A percentile compares a stretch with the other conserved stretches of the same genome.
phyloP scores from a whole-genome alignment of 768 basidiomycete genomes.

The Cantharellus cinnabarinus region DNA sequence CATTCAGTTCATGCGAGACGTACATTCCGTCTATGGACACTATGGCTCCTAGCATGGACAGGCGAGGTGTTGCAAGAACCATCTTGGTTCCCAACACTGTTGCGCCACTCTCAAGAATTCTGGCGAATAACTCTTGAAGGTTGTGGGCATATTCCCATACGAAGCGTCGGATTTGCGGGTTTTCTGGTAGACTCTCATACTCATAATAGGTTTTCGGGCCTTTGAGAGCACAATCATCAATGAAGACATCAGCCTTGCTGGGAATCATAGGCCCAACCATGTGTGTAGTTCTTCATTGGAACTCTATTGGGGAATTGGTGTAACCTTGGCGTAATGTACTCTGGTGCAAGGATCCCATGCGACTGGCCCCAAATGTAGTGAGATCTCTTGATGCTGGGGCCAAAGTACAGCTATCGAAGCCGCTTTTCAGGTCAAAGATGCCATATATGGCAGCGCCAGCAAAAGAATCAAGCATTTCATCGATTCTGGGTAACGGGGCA shows the following conservation, averaged over 20 bases:
- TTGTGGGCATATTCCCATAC: conserved; percentile 9
- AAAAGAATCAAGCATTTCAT: not conserved
- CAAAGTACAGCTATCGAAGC: too few species aligned
- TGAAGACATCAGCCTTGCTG: too few species aligned
- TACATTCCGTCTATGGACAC: conserved; percentile 16
- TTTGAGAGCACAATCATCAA: conserved; percentile 9
- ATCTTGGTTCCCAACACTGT: conserved; percentile 8
- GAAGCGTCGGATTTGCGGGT: conserved; percentile 15
- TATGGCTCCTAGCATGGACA: conserved; percentile 9
- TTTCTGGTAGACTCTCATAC: conserved; percentile 19
- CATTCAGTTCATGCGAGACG: conserved; percentile 11
- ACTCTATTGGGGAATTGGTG: conserved; percentile 23
- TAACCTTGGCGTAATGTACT: conserved; percentile 12
- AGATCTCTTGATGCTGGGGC: not conserved
- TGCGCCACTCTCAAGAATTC: conserved; percentile 19
- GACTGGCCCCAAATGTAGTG: conserved; percentile 13
- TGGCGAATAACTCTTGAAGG: conserved; percentile 16
- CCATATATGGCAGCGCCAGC: not conserved
- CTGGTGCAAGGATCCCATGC: conserved; percentile 10
- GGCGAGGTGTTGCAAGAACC: conserved; percentile 17
- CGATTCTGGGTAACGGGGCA: not conserved
- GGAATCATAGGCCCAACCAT: too few species aligned
- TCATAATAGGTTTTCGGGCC: conserved; percentile 18
- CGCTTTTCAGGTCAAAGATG: not conserved
- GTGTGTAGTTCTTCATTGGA: conserved; percentile 14